Percentiles rank a stretch among this genome's conserved stretches.
phyloP scores from a whole-genome alignment of 805 yeast genomes.

The Diddensiella santjacobensis region DNA sequence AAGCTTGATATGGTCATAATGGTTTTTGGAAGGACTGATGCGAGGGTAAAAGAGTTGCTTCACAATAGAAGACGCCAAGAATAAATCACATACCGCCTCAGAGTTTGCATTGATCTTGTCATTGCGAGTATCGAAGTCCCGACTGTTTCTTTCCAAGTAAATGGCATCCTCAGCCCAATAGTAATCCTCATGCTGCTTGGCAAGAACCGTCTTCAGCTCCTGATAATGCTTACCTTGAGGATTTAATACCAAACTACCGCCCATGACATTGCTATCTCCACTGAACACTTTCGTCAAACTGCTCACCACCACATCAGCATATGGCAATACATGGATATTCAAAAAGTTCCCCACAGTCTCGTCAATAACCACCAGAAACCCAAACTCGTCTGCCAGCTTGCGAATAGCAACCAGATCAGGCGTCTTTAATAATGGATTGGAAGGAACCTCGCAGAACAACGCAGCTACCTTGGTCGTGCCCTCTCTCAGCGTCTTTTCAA shows the following conservation, averaged over 20 bases:
- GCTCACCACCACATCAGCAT: constrained; percentile 81
- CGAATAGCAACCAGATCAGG: constrained; percentile 70
- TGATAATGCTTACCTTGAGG: constrained; percentile 52
- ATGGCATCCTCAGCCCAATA: constrained; percentile 95
- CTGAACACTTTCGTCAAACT: constrained; percentile 89
- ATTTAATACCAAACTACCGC: constrained; percentile 81
- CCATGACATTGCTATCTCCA: constrained; percentile 95
- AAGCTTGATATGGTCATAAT: constrained; percentile 71
- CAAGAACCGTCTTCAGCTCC: constrained; percentile 45
- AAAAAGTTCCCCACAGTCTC: constrained; percentile 92
- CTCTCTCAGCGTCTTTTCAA: constrained; percentile 56
- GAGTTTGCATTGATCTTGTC: constrained; percentile 38
- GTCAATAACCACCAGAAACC: constrained; percentile 81
- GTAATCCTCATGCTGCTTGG: constrained; percentile 63
- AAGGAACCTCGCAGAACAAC: constrained; percentile 89
- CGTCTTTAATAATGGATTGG: constrained; percentile 86
- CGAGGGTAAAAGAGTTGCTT: constrained; percentile 71
- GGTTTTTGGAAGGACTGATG: constrained; percentile 45
- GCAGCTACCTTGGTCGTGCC: constrained; percentile 65
- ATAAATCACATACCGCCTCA: constrained; percentile 35
- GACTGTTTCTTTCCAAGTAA: constrained; percentile 84
- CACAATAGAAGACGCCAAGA: constrained; percentile 42
- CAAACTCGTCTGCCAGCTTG: constrained; percentile 60
- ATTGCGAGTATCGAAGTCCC: constrained; percentile 74
- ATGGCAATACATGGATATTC: constrained; percentile 75